Base-by-base conservation (phyloP, 768 basidiomycete species). In the Psilocybe azurescens region DNA sequence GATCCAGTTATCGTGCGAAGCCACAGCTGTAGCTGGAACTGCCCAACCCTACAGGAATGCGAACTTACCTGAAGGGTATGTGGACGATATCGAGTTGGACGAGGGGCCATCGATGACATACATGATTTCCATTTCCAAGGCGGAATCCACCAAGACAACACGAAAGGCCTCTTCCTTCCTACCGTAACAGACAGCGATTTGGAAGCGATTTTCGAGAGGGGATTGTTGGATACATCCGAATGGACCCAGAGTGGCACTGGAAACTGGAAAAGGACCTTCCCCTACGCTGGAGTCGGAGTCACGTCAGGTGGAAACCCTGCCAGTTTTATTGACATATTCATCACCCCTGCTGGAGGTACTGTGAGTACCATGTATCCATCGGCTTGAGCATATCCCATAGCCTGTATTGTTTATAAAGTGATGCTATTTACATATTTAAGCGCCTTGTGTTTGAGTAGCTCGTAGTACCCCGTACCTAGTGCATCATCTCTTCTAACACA, bases 331-430 rank as follows among this genome's bases (percentile, higher is more conserved):
- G 47, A 46, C 8, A 47, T 57, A 8, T 48, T 46, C n/a, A 57
- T 57, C 29, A 57, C 56, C 7, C 56, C 44, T 8, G 32, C 29
- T 33, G 56, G 56, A 32, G 56, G 56, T 28, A 48, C 47, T 10
- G 56, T 57, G n/a, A 49, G 13, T 29, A 48, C 56, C 10, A 57
- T 57, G 56, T 57, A 52, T 20, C 50, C 70, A 39, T 30, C 41
- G 64, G 8, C 67, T 71, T 52, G 68, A 62, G 33, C 7, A 36
- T 36, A 36, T 7, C 11, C 33, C 24, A 24, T 24, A 24, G 24
- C 33, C 33, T 36, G 33, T 36, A 36, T 7, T 36, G 33, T 36
- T 24, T 24, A 24, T 24, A 24, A 24, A 2, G 24, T 24, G 24
- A 24, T 24, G 24, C 24, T 24, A 24, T 24, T 24, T 24, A 24